Evolutionary conservation across 192 early-diverging fungal genomes (phyloP).

Genomic region (Irineochytrium annulatum): DNA sequence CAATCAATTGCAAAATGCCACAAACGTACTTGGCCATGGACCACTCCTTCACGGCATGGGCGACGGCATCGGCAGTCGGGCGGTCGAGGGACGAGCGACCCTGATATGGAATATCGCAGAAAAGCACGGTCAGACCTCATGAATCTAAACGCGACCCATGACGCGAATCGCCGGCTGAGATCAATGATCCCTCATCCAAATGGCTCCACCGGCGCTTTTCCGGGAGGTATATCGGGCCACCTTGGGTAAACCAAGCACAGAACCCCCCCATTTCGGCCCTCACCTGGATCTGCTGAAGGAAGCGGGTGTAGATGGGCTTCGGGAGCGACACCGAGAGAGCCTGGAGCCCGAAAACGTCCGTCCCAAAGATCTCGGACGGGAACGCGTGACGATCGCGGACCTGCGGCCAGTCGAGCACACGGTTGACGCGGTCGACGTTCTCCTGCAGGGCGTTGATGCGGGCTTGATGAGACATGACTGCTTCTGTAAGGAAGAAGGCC

Average conservation of each 20-base stretch:
- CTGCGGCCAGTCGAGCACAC: slow-evolving; percentile 76
- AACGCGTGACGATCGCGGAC: slow-evolving; percentile 68
- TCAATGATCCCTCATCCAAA: too few relatives aligned
- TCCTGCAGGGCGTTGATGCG: slow-evolving; percentile 56
- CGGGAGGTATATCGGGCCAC: too few relatives aligned
- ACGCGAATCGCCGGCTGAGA: too few relatives aligned
- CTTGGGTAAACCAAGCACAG: too few relatives aligned
- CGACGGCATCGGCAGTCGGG: slow-evolving; percentile 94
- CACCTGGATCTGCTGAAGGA: slow-evolving; percentile 84
- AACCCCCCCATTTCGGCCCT: slow-evolving; percentile 4
- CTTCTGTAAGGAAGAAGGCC: neutral
- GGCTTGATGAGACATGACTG: slow-evolving; percentile 32
- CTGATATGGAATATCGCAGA: slow-evolving; percentile 27
- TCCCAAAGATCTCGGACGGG: slow-evolving; percentile 87
- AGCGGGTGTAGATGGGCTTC: slow-evolving; percentile 91
- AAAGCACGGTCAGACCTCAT: neutral
- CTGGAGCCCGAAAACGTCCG: slow-evolving; percentile 93
- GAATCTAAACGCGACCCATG: too few relatives aligned
- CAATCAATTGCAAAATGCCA: slow-evolving; percentile 4
- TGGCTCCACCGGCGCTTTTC: too few relatives aligned
- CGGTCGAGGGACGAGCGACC: slow-evolving; percentile 86
- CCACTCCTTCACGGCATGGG: slow-evolving; percentile 98
- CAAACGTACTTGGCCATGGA: slow-evolving; percentile 73
- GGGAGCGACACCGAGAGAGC: slow-evolving; percentile 84
- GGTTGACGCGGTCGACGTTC: slow-evolving; percentile 59